phyloP scores from a whole-genome alignment of 176 grass and related monocot genomes.

The Zea mays region DNA sequence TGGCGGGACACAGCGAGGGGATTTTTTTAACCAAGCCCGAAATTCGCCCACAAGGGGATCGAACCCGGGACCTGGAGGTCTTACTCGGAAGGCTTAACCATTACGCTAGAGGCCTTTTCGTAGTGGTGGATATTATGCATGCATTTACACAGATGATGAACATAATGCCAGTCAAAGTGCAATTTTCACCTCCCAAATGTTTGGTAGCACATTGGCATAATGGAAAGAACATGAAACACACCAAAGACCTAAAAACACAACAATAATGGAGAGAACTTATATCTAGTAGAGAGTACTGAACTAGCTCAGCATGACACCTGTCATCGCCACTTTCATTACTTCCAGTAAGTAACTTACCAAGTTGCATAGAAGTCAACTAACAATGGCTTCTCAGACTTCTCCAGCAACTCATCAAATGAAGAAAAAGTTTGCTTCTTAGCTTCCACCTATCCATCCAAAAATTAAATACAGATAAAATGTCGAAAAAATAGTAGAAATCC shows the following conservation, averaged over 20 bases:
- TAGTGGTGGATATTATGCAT: not conserved
- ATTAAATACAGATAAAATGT: slow-evolving; percentile 9
- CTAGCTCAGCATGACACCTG: slow-evolving; percentile 2
- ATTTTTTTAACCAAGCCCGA: too few species aligned
- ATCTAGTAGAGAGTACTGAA: not conserved
- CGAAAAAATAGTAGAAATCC: not conserved
- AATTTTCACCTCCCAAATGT: not conserved
- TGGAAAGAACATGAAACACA: slow-evolving; percentile 9
- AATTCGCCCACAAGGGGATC: too few species aligned
- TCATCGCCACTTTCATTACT: not conserved
- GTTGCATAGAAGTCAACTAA: slow-evolving; percentile 96
- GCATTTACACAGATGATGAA: not conserved
- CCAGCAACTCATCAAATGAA: slow-evolving; percentile 88
- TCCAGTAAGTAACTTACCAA: slow-evolving; percentile 51
- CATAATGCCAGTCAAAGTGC: not conserved
- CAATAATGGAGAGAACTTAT: not conserved
- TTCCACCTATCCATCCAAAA: slow-evolving; percentile 56
- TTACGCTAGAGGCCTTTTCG: too few species aligned
- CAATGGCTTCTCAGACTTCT: slow-evolving; percentile 83
- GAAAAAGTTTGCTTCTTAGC: slow-evolving; percentile 80
- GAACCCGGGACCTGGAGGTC: too few species aligned
- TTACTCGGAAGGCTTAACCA: too few species aligned
- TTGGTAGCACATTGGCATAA: slow-evolving; percentile 3
- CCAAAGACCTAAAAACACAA: not conserved
- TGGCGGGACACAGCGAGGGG: too few species aligned